These are phyloP conservation scores for Tetrahymena borealis DNA, from an alignment of 73 alveolate species.

Conservation along the genomic window DNA sequence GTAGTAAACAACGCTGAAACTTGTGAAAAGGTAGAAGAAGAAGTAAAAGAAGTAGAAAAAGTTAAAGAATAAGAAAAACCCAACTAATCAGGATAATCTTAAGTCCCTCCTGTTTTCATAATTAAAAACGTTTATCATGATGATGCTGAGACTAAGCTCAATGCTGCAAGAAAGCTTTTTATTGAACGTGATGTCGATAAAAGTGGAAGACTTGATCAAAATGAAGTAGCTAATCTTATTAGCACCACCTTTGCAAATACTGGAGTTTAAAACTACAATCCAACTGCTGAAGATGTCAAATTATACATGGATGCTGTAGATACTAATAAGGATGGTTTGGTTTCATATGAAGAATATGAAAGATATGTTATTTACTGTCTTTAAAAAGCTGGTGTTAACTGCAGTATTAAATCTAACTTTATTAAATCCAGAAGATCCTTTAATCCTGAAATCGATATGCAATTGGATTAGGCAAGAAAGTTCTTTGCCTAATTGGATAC, in stretches of 20 bases:
- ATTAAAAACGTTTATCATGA: background rate
- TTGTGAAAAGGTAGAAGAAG: background rate
- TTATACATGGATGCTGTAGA: background rate
- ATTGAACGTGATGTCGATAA: background rate
- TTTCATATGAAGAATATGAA: background rate
- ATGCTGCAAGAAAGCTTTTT: background rate
- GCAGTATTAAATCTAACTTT: background rate
- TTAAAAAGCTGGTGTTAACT: background rate
- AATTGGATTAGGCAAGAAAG: slow-evolving; percentile 24
- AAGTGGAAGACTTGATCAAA: background rate
- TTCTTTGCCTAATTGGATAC: slow-evolving; percentile 33
- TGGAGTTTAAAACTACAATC: background rate
- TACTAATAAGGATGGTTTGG: background rate
- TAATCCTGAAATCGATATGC: slow-evolving; percentile 14
- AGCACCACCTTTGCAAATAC: background rate
- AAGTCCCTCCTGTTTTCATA: background rate
- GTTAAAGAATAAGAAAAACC: background rate
- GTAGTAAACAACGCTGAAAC: background rate
- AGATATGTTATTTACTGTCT: background rate
- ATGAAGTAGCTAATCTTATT: background rate
- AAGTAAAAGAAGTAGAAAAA: too few species aligned
- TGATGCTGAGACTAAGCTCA: background rate
- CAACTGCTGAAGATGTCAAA: background rate
- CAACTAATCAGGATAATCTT: background rate
- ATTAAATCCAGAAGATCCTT: background rate